Evolutionary conservation across 2,329 filamentous ascomycete genomes (phyloP).

Genomic region (Dothideomycetidae sp.): DNA sequence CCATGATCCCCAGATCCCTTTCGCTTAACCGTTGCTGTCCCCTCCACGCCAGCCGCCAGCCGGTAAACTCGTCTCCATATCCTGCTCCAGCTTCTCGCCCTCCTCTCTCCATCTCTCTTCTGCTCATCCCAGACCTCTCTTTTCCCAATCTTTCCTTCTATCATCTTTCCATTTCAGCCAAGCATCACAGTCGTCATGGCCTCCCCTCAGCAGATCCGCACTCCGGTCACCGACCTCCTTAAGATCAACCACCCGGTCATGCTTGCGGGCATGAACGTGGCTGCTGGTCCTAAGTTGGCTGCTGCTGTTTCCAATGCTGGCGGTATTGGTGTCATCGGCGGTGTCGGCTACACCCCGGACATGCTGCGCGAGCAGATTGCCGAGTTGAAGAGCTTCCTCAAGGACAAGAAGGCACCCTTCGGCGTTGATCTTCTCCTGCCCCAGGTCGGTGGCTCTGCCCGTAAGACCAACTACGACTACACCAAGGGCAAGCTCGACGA

Average conservation of each 20-base stretch:
- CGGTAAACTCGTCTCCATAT: background rate
- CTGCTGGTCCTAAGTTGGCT: slow-evolving; percentile 87
- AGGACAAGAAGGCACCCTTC: slow-evolving; percentile 87
- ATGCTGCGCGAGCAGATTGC: slow-evolving; percentile 93
- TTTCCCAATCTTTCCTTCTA: background rate
- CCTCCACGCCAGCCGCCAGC: background rate
- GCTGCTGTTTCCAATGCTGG: slow-evolving; percentile 95
- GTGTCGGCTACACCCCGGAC: slow-evolving; percentile 88
- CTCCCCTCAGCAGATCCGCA: slow-evolving; percentile 78
- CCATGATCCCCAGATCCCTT: no score
- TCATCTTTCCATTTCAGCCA: background rate
- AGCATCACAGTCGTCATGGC: slow-evolving; percentile 41
- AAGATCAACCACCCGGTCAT: slow-evolving; percentile 95
- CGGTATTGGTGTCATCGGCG: slow-evolving; percentile 90
- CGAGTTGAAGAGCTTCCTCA: slow-evolving; percentile 78
- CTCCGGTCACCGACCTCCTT: slow-evolving; percentile 85
- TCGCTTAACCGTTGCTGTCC: no score
- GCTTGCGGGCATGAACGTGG: slow-evolving; percentile 98
- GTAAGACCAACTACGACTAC: slow-evolving; percentile 98
- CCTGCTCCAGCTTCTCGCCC: slow-evolving; percentile 1
- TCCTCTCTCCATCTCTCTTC: background rate
- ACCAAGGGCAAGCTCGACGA: slow-evolving; percentile 96
- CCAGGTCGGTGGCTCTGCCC: slow-evolving; percentile 83
- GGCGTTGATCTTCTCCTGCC: slow-evolving; percentile 87
- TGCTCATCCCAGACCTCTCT: no score